Conservation (phyloP, 495 filamentous ascomycete genomes). For the Xylaria telfairii region DNA sequence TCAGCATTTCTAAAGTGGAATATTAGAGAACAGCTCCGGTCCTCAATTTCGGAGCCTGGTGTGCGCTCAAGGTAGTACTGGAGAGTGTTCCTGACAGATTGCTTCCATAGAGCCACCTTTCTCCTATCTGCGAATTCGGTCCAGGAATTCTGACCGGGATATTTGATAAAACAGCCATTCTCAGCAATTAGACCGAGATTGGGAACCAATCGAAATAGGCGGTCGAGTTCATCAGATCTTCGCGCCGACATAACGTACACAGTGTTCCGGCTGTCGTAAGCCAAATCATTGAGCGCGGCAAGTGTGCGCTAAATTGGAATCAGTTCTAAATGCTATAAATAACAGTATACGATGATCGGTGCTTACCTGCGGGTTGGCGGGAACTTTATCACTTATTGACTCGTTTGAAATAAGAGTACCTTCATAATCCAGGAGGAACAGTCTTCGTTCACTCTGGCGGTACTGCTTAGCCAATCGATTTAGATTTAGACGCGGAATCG, state of each 20-base stretch:
- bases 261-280: constrained; percentile 77
- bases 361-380: constrained; percentile 75
- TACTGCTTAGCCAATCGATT: constrained; percentile 68
- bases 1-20: constrained; percentile 87
- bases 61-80: constrained; percentile 87
- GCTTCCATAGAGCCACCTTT: constrained; percentile 75
- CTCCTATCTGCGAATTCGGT: constrained; percentile 71
- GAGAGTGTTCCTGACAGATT: constrained; percentile 74
- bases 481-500: constrained; percentile 80
- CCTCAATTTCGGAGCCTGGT: constrained; percentile 84
- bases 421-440: constrained; percentile 92
- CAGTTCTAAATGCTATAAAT: constrained; percentile 1
- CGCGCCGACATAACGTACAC: constrained; percentile 93
- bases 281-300: constrained; percentile 77
- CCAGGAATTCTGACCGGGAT: constrained; percentile 71
- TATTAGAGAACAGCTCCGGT: constrained; percentile 82
- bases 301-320: constrained; percentile 63
- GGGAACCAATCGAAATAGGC: constrained; percentile 77
- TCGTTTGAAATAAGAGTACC: constrained; percentile 88
- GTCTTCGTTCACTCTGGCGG: constrained; percentile 63
- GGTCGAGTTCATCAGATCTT: constrained; percentile 84
- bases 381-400: constrained; percentile 76
- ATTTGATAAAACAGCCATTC: constrained; percentile 87
- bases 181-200: constrained; percentile 88
- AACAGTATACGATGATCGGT: neutral